A percentile compares a stretch with the other conserved stretches of the same genome.
Conservation (phyloP, 2,329 filamentous ascomycete species). For the Hypoxylon sp. region DNA sequence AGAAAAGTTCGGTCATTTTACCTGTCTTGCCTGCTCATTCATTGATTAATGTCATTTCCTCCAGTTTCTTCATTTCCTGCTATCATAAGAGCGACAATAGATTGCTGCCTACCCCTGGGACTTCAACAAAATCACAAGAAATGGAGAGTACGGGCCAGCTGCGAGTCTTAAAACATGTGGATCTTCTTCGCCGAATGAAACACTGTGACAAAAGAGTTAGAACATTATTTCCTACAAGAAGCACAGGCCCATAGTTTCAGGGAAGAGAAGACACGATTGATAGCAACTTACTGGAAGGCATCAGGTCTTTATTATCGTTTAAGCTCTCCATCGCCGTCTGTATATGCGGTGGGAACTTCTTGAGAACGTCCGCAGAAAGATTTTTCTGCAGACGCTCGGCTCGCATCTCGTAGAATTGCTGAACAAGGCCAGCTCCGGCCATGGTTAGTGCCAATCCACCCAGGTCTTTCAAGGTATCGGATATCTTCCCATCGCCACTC, state of each 20-base stretch:
- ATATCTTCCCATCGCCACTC: slow-evolving; percentile 25
- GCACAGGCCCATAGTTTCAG: too few relatives aligned
- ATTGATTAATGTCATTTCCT: not conserved
- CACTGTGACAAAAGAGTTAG: slow-evolving; percentile 42
- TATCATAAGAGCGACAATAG: not conserved
- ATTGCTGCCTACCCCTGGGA: not conserved
- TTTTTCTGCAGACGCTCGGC: slow-evolving; percentile 49
- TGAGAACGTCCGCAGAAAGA: slow-evolving; percentile 52
- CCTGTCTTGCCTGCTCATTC: not conserved
- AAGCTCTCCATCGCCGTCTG: slow-evolving; percentile 53
- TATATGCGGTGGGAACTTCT: slow-evolving; percentile 50
- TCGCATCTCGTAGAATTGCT: slow-evolving; percentile 51
- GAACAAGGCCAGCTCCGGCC: slow-evolving; percentile 45
- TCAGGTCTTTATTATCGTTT: slow-evolving; percentile 54
- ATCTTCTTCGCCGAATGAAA: slow-evolving; percentile 53
- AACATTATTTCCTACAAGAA: not conserved
- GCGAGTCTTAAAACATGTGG: slow-evolving; percentile 52
- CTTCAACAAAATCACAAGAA: not conserved
- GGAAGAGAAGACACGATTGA: too few relatives aligned
- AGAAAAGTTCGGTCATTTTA: not conserved
- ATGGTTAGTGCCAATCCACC: slow-evolving; percentile 42
- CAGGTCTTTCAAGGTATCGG: slow-evolving; percentile 37
- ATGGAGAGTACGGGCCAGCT: not conserved
- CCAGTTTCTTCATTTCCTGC: not conserved
- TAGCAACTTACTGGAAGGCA: slow-evolving; percentile 39